These are phyloP conservation scores for Alternaria gansuensis DNA, from an alignment of 2,329 filamentous ascomycete species.

Conservation along the genomic window DNA sequence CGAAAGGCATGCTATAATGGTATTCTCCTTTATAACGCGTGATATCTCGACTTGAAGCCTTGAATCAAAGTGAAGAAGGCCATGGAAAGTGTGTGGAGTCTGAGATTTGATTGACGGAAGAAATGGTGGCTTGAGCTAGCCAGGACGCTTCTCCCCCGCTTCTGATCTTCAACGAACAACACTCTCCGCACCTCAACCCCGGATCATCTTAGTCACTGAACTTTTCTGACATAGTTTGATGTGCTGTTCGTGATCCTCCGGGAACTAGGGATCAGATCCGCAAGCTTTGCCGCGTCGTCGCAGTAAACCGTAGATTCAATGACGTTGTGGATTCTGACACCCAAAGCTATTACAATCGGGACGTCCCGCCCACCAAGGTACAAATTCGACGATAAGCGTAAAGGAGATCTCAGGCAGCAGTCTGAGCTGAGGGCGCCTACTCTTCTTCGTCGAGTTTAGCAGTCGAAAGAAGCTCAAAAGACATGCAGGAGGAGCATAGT, in stretches of 20 bases:
- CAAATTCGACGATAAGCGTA: background rate
- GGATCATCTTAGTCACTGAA: conserved; percentile 6
- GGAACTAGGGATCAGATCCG: conserved; percentile 21
- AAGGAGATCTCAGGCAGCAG: background rate
- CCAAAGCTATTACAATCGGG: background rate
- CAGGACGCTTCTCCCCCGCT: conserved; percentile 18
- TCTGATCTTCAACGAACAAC: conserved; percentile 14
- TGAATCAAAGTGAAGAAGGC: background rate
- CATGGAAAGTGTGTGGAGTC: background rate
- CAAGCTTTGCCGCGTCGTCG: background rate
- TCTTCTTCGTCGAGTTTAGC: background rate
- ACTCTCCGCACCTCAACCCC: conserved; percentile 7
- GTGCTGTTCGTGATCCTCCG: background rate
- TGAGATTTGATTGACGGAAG: conserved; percentile 40
- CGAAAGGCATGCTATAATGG: background rate
- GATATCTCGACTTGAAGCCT: background rate
- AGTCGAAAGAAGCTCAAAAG: background rate
- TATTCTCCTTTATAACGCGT: background rate
- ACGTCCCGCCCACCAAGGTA: background rate
- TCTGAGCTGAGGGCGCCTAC: background rate
- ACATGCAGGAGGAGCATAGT: too few relatives aligned
- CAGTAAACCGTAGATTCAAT: background rate
- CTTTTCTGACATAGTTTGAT: background rate
- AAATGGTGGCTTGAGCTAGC: conserved; percentile 36
- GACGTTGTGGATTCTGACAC: background rate